A percentile compares a stretch with the other conserved stretches of the same genome.
These are phyloP conservation scores for Dionaea muscipula DNA, from an alignment of 179 eudicot genomes.

Conservation along the genomic window DNA sequence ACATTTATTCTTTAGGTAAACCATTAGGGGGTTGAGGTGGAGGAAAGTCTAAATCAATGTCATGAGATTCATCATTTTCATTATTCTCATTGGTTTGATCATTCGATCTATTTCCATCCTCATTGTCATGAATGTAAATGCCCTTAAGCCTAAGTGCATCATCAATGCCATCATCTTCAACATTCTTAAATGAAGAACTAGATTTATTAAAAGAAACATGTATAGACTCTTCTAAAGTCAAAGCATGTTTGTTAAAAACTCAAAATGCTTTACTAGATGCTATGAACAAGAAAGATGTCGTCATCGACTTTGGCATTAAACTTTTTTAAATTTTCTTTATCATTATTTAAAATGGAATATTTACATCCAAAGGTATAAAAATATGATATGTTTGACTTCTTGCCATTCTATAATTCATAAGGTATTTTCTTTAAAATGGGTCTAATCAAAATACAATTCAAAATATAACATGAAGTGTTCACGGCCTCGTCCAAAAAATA, in stretches of 20 bases:
- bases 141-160: too few species aligned
- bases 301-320: background rate
- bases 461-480: background rate
- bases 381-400: background rate
- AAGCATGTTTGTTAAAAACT: background rate
- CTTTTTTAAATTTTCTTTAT: background rate
- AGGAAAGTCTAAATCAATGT: background rate
- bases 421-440: background rate
- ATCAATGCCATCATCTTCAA: too few species aligned
- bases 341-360: conserved; percentile 1
- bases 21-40: background rate
- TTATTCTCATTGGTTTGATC: background rate
- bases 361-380: background rate
- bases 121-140: too few species aligned
- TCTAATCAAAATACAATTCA: background rate
- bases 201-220: too few species aligned
- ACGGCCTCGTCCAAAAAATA: background rate
- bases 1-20: background rate
- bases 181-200: background rate
- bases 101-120: background rate
- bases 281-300: background rate
- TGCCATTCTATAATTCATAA: background rate
- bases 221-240: background rate
- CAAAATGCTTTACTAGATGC: background rate
- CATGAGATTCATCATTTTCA: background rate